Evolutionary conservation across 2,329 filamentous ascomycete genomes (phyloP), one percentile per base, ranked within the genome.

Genomic region (Phoma sp.): DNA sequence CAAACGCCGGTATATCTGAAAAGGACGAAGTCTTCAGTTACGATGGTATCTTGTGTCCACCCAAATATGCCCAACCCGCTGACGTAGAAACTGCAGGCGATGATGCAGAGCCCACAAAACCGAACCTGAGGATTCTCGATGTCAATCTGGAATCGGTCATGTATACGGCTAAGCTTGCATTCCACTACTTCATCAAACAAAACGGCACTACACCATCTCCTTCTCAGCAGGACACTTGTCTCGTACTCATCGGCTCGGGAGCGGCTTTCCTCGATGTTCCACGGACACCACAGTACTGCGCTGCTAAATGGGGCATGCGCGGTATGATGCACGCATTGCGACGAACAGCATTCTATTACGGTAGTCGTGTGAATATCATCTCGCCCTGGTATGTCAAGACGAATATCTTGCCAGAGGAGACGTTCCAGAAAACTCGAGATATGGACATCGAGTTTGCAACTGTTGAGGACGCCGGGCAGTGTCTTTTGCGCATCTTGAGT

Each of bases 291-390:
- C 53, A 60, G 33, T 57, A 57, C 18, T 32, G 17, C 11, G 49
- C 37, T 12, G 42, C 49, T 7, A 60, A 60, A 37, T 60, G 55
- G 50, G 57, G 40, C 20, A 46, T 52, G 32, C 49, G 57, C 4
- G 54, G 57, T 6, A 37, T 60, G 10, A 60, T 57, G 54, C 49
- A 49, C 5, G 14, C 34, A 2, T 26, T 60, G 5, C 36, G 54
- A 33, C 29, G 54, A 10, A 57, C 54, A 3, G 47, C 47, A 3
- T 30, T 21, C 20, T 43, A 33, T 25, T 42, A 53, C 18, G 42
- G 53, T 9, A 53, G 36, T 30, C 42, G 53, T 7, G 42, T 56
- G 37, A 57, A 57, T 17, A 17, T 55, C 14, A 36, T 57, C 12
- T 36, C 49, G 23, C 50, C 47, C 0, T 52, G 54, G 57, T 59